Evolutionary conservation across 2,329 filamentous ascomycete species (phyloP).

Genomic region (Penicillium verrucosum): DNA sequence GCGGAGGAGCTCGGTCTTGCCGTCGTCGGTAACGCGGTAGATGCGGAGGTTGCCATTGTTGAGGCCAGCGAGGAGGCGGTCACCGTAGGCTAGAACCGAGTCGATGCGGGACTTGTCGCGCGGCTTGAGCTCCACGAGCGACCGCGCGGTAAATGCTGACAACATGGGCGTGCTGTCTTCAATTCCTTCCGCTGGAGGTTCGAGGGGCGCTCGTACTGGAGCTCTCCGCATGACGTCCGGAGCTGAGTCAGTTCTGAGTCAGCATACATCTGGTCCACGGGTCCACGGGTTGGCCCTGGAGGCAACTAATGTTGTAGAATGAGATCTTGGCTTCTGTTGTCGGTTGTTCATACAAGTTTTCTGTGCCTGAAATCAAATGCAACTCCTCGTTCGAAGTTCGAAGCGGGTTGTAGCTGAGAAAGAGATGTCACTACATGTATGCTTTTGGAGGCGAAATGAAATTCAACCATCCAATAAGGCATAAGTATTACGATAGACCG

Average conservation of each 20-base stretch:
- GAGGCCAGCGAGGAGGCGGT: conserved; percentile 85
- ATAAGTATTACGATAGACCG: not conserved
- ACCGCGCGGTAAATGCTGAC: conserved; percentile 92
- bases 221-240: conserved; percentile 13
- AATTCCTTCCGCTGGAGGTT: conserved; percentile 16
- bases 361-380: no score
- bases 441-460: not conserved
- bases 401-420: not conserved
- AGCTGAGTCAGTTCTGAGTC: conserved; percentile 16
- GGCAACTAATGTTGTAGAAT: not conserved
- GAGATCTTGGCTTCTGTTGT: not conserved
- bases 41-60: conserved; percentile 85
- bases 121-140: conserved; percentile 93
- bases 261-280: not conserved
- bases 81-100: conserved; percentile 87
- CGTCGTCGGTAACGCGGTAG: conserved; percentile 67
- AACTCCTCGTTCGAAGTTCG: not conserved
- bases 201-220: conserved; percentile 4
- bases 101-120: conserved; percentile 98
- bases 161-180: conserved; percentile 61
- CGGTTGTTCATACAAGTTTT: not conserved
- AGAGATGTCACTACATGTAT: not conserved
- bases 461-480: not conserved
- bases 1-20: conserved; percentile 77
- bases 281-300: not conserved